Evolutionary conservation across 106 monocot species (phyloP).

Genomic region (Acanthochlamys bracteata): DNA sequence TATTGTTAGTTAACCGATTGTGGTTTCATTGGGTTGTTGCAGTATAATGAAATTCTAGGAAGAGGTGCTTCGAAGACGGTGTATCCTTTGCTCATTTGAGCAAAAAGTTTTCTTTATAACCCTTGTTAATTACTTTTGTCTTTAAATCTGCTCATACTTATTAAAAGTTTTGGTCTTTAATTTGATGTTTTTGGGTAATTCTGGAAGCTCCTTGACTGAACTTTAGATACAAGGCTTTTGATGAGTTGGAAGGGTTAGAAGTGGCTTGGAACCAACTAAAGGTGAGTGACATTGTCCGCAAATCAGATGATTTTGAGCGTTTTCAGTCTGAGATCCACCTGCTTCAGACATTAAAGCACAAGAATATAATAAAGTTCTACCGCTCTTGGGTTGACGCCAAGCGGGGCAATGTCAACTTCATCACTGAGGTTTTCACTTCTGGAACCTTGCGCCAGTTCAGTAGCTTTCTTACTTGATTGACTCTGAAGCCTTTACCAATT

Average conservation of each 20-base stretch:
- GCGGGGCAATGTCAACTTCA: constrained; percentile 84
- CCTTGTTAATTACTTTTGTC: too few relatives aligned
- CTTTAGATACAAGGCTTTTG: constrained; percentile 56
- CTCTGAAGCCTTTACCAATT: too few relatives aligned
- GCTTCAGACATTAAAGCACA: constrained; percentile 63
- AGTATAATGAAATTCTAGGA: constrained; percentile 51
- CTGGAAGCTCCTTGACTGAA: not conserved
- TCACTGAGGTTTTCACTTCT: constrained; percentile 97
- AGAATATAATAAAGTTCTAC: constrained; percentile 69
- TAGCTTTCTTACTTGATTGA: too few relatives aligned
- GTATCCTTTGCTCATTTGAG: constrained; percentile 27
- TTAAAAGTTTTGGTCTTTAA: not conserved
- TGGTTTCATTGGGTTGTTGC: constrained; percentile 1
- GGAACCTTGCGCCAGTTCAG: constrained; percentile 51
- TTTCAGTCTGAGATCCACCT: constrained; percentile 61
- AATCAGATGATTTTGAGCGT: constrained; percentile 39
- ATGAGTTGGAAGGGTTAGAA: constrained; percentile 65
- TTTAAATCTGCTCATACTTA: too few relatives aligned
- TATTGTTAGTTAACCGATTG: not conserved
- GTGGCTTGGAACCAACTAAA: constrained; percentile 84
- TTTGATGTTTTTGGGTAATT: constrained; percentile 4
- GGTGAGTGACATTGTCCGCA: constrained; percentile 29
- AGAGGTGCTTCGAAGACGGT: constrained; percentile 72
- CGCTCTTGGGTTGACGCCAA: constrained; percentile 59
- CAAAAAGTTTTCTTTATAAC: too few relatives aligned